Percentiles rank a stretch among this genome's conserved stretches.
phyloP scores from a whole-genome alignment of 2,329 filamentous ascomycete genomes.

The Claviceps africana region DNA sequence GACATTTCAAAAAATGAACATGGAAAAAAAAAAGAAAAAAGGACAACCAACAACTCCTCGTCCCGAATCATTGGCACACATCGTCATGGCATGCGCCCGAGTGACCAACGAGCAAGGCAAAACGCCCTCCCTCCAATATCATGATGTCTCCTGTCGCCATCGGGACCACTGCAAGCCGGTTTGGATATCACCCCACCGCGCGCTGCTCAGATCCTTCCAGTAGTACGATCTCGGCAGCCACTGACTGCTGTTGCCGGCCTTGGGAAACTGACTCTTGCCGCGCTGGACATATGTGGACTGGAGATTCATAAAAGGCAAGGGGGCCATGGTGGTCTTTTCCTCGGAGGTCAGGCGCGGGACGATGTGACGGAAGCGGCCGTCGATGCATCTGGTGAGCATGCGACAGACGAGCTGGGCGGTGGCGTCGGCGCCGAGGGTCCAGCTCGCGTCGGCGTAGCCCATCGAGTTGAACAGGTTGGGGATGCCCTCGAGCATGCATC shows the following conservation, averaged over 20 bases:
- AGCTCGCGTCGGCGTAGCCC: constrained; percentile 50
- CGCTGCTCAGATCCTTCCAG: constrained; percentile 4
- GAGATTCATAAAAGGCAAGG: constrained; percentile 4
- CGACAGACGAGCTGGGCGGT: constrained; percentile 5
- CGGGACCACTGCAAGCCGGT: constrained; percentile 1
- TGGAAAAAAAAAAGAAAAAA: no score
- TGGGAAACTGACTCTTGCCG: not conserved
- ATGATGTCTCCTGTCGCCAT: not conserved
- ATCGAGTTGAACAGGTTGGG: constrained; percentile 46
- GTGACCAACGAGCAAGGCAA: no score
- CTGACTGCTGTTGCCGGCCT: constrained; percentile 1
- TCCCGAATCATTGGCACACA: no score
- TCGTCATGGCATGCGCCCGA: no score
- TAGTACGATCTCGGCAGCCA: constrained; percentile 5
- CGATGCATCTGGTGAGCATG: not conserved
- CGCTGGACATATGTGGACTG: constrained; percentile 4
- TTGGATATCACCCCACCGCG: constrained; percentile 3
- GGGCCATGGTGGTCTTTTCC: constrained; percentile 1
- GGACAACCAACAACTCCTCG: no score
- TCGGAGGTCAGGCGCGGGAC: not conserved
- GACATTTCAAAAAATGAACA: no score
- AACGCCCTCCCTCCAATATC: not conserved
- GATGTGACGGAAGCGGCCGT: not conserved
- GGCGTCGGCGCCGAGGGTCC: constrained; percentile 44
- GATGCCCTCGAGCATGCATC: constrained; percentile 45